A percentile compares a stretch with the other conserved stretches of the same genome.
phyloP scores from a whole-genome alignment of 176 grass and related monocot genomes.

The Rhynchospora breviuscula region DNA sequence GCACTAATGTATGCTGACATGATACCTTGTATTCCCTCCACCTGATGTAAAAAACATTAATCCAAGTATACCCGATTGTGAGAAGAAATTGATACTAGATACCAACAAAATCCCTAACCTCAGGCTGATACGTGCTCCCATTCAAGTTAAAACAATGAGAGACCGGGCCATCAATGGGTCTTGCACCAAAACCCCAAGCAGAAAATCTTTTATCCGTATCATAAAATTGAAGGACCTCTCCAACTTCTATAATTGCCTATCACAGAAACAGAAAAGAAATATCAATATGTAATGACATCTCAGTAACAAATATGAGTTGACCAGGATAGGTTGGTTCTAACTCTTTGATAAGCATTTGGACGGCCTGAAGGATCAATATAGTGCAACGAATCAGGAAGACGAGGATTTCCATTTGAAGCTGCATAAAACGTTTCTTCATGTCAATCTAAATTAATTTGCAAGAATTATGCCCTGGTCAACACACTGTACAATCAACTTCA shows the following conservation, averaged over 20 bases:
- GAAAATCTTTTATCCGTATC: constrained; percentile 65
- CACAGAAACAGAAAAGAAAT: constrained; percentile 28
- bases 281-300: constrained; percentile 7
- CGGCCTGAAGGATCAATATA: constrained; percentile 97
- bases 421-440: constrained; percentile 17
- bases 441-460: constrained; percentile 4
- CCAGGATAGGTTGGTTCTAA: constrained; percentile 38
- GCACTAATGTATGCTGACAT: constrained; percentile 98
- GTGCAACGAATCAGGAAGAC: constrained; percentile 97
- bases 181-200: constrained; percentile 96
- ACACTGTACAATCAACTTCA: background rate
- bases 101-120: background rate
- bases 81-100: background rate
- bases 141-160: constrained; percentile 99
- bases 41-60: constrained; percentile 40
- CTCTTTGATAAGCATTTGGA: constrained; percentile 98
- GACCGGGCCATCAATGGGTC: constrained; percentile 93
- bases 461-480: background rate
- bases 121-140: constrained; percentile 75
- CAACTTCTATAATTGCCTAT: constrained; percentile 90
- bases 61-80: background rate
- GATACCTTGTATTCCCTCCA: constrained; percentile 96
- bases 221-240: constrained; percentile 88
- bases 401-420: constrained; percentile 99
- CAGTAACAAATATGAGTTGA: constrained; percentile 23